Evolutionary conservation across 768 basidiomycete species (phyloP).

Genomic region (Cystobasidium ongulense): DNA sequence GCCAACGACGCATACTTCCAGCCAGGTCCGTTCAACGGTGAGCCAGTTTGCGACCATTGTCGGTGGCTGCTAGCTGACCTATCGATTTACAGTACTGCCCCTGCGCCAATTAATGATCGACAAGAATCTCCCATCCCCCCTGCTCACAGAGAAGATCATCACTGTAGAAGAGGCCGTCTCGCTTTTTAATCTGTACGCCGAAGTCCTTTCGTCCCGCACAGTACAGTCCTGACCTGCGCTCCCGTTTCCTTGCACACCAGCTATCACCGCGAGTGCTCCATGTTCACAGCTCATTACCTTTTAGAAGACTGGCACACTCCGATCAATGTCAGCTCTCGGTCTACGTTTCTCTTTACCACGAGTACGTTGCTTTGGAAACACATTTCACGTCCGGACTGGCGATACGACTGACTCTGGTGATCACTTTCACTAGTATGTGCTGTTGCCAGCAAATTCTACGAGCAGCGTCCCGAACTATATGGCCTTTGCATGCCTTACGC

Average conservation of each 20-base stretch:
- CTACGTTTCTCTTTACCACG: slow-evolving; percentile 88
- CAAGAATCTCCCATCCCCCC: slow-evolving; percentile 37
- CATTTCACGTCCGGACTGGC: neutral
- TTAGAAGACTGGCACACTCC: slow-evolving; percentile 89
- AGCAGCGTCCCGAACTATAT: slow-evolving; percentile 43
- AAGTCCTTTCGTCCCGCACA: too few species aligned
- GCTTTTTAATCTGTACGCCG: slow-evolving; percentile 67
- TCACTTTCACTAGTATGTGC: slow-evolving; percentile 57
- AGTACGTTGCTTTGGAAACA: slow-evolving; percentile 40
- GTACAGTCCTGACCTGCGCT: slow-evolving; percentile 33
- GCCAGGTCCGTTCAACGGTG: slow-evolving; percentile 41
- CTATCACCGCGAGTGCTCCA: slow-evolving; percentile 21
- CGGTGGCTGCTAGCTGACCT: too few species aligned
- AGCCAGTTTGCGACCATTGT: neutral
- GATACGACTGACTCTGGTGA: neutral
- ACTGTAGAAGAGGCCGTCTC: slow-evolving; percentile 67
- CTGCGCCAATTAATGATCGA: slow-evolving; percentile 41
- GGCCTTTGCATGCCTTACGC: slow-evolving; percentile 26
- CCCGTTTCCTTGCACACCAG: neutral
- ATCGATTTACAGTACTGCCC: slow-evolving; percentile 31
- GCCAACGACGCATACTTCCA: slow-evolving; percentile 39
- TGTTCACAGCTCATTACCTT: slow-evolving; percentile 59
- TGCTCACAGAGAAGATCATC: slow-evolving; percentile 38
- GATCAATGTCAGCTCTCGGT: slow-evolving; percentile 81
- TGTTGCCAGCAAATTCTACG: slow-evolving; percentile 85